Evolutionary conservation across 345 rosid species (phyloP), one percentile per base, ranked within the genome.

Genomic region (Syzygium aromaticum): DNA sequence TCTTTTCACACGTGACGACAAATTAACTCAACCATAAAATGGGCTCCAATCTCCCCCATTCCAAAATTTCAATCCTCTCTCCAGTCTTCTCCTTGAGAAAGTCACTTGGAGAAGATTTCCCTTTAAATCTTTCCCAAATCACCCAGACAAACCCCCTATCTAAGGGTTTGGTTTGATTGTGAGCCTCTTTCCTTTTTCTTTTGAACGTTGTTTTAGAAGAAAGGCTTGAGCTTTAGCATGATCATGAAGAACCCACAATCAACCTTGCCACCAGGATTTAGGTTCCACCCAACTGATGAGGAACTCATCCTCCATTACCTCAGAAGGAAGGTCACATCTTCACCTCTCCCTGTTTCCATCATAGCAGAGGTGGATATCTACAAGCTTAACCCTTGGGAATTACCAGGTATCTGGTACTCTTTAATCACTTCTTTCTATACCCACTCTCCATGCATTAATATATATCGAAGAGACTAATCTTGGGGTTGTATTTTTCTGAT

Each of bases 231-330:
- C 17, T 11, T 8, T n/a, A 28, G 82, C 67, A 91, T 91, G 90
- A 91, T 88, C 82, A 95, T 91, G 93, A 94, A 92, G 86, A 93
- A 94, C 89, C 96, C 98, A 51, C 94, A 95, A 88, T 91, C 99
- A 49, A 86, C 87, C 49, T 91, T 98, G 91, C 99, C 99, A 16
- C 99, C 99, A 0, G 99, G 99, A 23, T 98, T 98, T 88, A 93
- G 99, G 89, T 97, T 97, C 89, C 99, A 96, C 91, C 99, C 99
- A 17, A 98, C 99, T 3, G 99, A 98, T 61, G 99, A 98, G 82
- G 99, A 98, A 86, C 99, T 98, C 84, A 95, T 98, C 91, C 96
- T 94, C 89, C 98, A 98, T 91, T 98, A 98, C 92, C 94, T 98
- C 4, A 91, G 84, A 83, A 94, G 93, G 92, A 98, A 95, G 87